phyloP scores from a whole-genome alignment of 805 yeast species.

The Zygoascus flipseniorum region DNA sequence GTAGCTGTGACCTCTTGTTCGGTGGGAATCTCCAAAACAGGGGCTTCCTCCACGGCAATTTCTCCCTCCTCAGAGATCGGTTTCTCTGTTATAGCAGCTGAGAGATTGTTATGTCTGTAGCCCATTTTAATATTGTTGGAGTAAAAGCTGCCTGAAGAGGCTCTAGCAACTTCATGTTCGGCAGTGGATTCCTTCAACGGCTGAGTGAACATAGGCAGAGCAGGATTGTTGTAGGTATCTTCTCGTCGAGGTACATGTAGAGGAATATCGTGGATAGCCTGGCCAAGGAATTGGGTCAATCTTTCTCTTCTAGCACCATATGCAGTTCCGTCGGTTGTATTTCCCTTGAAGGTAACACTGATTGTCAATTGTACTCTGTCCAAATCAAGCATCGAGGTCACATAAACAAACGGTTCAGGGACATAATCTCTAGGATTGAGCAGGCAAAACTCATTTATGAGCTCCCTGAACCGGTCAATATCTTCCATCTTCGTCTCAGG shows the following conservation, averaged over 20 bases:
- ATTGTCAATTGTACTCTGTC: conserved; percentile 26
- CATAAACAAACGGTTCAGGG: conserved; percentile 27
- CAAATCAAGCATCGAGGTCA: conserved; percentile 28
- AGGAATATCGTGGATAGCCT: conserved; percentile 28
- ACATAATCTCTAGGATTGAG: conserved; percentile 29
- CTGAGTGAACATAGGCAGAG: conserved; percentile 21
- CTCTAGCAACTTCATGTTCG: neutral
- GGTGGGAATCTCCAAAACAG: neutral
- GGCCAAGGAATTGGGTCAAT: conserved; percentile 23
- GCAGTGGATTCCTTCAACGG: neutral
- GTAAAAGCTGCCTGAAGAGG: neutral
- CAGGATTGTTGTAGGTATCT: conserved; percentile 27
- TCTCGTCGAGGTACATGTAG: conserved; percentile 29
- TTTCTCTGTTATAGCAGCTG: neutral
- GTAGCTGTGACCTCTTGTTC: neutral
- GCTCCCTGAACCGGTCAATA: conserved; percentile 24
- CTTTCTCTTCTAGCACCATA: conserved; percentile 25
- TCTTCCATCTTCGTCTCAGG: conserved; percentile 31
- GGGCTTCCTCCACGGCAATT: neutral
- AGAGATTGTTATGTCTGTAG: neutral
- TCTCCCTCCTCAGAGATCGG: neutral
- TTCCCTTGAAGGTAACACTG: conserved; percentile 24
- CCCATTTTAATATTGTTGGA: neutral
- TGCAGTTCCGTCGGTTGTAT: conserved; percentile 25
- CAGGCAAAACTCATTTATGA: conserved; percentile 24